Conservation (phyloP, 345 rosid species). For the Rhodamnia rubescens region DNA sequence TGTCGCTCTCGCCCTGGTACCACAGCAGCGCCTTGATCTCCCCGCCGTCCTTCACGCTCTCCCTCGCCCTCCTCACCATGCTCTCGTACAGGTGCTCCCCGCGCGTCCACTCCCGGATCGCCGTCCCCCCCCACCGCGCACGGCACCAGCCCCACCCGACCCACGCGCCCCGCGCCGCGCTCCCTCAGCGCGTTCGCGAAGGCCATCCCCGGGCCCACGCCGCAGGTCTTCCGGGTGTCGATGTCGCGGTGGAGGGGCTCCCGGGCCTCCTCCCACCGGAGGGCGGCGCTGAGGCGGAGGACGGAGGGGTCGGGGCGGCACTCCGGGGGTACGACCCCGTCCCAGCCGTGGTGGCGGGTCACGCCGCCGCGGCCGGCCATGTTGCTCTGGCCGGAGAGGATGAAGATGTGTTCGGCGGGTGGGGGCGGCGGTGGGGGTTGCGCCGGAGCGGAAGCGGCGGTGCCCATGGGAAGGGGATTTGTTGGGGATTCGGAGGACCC, state of each 20-base stretch:
- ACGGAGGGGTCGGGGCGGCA: slow-evolving; percentile 41
- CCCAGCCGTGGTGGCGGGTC: slow-evolving; percentile 49
- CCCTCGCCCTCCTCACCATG: slow-evolving; percentile 60
- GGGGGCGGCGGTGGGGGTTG: neutral
- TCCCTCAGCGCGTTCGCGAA: slow-evolving; percentile 51
- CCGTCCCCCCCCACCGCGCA: slow-evolving; percentile 92
- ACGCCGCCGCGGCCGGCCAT: slow-evolving; percentile 93
- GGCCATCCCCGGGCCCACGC: slow-evolving; percentile 86
- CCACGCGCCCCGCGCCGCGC: neutral
- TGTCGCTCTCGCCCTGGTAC: slow-evolving; percentile 95
- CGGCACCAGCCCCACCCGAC: slow-evolving; percentile 52
- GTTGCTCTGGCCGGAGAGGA: slow-evolving; percentile 93
- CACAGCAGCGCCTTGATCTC: slow-evolving; percentile 69
- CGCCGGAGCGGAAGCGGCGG: neutral
- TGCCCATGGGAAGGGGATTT: neutral
- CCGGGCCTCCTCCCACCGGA: slow-evolving; percentile 55
- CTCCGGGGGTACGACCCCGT: slow-evolving; percentile 51
- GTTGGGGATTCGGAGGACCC: neutral
- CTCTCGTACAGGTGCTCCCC: slow-evolving; percentile 51
- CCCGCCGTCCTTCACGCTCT: slow-evolving; percentile 35
- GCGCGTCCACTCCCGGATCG: slow-evolving; percentile 77
- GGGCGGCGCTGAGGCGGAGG: slow-evolving; percentile 52
- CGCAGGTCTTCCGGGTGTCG: slow-evolving; percentile 58
- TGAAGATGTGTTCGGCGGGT: slow-evolving; percentile 38
- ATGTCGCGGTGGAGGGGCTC: slow-evolving; percentile 84